Evolutionary conservation across 306 rosid genomes (phyloP), one percentile per base, ranked within the genome.

Genomic region (Vachellia collinsii): DNA sequence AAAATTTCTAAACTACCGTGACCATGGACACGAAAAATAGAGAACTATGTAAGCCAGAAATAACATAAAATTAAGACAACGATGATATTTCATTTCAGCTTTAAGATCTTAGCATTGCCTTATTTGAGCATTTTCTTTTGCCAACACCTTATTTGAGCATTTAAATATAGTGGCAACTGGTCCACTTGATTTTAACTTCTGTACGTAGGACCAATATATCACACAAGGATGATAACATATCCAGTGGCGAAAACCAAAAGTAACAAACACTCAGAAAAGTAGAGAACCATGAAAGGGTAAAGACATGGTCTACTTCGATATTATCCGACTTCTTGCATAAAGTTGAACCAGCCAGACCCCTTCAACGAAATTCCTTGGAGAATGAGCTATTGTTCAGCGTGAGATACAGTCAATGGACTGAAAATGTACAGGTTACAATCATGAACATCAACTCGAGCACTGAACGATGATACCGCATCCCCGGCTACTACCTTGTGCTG

Each of bases 391-490:
- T 43, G 58, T 53, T 14, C 88, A 54, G 83, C 22, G 77, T 51
- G 84, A 71, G 82, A 82, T 25, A 69, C 66, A 2, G 78, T 81
- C 75, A 70, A 77, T 39, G 94, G 98, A 17, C 87, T 89, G 72
- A 95, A 85, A 65, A 87, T 79, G 78, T 88, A 93, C 77, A 93
- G 43, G 4, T 82, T 72, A 83, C 85, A 82, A 76, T 84, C 92
- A 7, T 95, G 99, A 77, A 91, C 77, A 23, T 88, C 89, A 58
- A 95, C 97, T 68, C 1, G 71, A 56, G 92, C 88, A 79, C 91
- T 77, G 69, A 90, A 93, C n/a, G 93, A 87, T 43, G 93, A 88
- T 70, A 88, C 91, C 7, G 88, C 97, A 76, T 65, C 87, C 51
- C 3, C 81, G 5, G 69, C 37, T 42, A 90, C 36, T 63, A 79